Evolutionary conservation across 345 rosid species (phyloP).

Genomic region (Psidium guajava): DNA sequence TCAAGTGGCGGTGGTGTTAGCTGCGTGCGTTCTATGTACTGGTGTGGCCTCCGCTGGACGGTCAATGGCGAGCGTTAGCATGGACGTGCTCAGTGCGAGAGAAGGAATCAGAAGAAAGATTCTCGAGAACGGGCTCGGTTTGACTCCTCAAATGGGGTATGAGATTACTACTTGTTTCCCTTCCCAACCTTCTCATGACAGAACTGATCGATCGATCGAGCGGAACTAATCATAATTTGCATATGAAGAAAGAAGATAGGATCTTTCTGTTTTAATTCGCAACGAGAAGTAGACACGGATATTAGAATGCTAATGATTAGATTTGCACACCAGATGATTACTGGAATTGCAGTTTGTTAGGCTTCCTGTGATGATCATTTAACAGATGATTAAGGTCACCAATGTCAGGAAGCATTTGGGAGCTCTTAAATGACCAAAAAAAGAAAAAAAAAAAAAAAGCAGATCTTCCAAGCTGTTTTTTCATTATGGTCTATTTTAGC

Average conservation of each 20-base stretch:
- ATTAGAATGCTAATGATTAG: background rate
- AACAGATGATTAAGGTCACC: background rate
- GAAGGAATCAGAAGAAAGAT: constrained; percentile 1
- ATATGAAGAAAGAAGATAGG: background rate
- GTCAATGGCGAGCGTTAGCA: background rate
- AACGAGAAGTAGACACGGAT: background rate
- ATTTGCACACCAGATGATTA: background rate
- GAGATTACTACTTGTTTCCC: background rate
- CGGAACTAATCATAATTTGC: background rate
- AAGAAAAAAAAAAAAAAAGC: background rate
- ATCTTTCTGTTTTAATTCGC: background rate
- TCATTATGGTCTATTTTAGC: too few relatives aligned
- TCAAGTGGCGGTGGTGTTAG: background rate
- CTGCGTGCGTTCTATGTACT: background rate
- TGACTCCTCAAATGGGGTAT: constrained; percentile 43
- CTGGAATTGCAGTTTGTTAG: background rate
- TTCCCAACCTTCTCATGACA: background rate
- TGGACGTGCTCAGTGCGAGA: background rate
- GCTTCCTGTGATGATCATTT: background rate
- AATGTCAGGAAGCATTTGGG: background rate
- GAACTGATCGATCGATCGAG: background rate
- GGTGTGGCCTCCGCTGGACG: background rate
- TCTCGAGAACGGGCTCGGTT: constrained; percentile 23
- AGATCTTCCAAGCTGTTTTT: background rate
- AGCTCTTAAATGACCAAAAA: background rate